These are phyloP conservation scores for Diaporthe ampelina DNA, from an alignment of 2,329 filamentous ascomycete species.

Conservation along the genomic window DNA sequence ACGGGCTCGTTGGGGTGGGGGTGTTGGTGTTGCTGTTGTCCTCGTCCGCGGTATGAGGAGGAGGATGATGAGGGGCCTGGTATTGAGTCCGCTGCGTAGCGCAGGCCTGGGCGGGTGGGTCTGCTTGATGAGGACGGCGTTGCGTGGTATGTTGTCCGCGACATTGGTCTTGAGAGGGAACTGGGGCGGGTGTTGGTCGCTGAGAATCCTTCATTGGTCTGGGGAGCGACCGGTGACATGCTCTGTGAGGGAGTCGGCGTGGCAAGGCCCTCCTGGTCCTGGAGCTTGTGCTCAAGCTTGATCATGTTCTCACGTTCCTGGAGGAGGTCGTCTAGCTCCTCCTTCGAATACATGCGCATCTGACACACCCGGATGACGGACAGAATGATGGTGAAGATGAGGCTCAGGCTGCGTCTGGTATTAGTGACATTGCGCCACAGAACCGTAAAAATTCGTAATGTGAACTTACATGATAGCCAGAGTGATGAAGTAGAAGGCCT, in stretches of 20 bases:
- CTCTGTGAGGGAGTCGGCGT: neutral
- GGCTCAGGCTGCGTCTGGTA: slow-evolving; percentile 46
- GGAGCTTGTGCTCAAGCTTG: slow-evolving; percentile 46
- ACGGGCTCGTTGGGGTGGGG: neutral
- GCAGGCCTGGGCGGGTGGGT: neutral
- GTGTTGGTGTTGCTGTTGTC: neutral
- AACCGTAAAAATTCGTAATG: neutral
- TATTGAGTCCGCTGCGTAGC: neutral
- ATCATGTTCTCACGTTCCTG: slow-evolving; percentile 46
- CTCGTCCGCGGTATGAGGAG: neutral
- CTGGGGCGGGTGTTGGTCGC: neutral
- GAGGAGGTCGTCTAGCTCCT: slow-evolving; percentile 46
- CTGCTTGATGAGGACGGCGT: slow-evolving; percentile 1
- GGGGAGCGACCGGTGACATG: neutral
- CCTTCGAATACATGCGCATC: slow-evolving; percentile 47
- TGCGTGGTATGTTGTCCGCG: neutral
- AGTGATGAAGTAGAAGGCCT: slow-evolving; percentile 51
- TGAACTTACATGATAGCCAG: slow-evolving; percentile 49
- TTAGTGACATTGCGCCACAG: neutral
- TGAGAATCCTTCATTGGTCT: neutral
- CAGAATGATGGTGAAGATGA: slow-evolving; percentile 48
- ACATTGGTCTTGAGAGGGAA: neutral
- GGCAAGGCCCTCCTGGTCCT: slow-evolving; percentile 35
- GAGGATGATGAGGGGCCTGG: slow-evolving; percentile 13
- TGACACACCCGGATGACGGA: slow-evolving; percentile 50